Conservation (phyloP, 192 early-diverging fungal genomes). For the Haplosporangium gracile region DNA sequence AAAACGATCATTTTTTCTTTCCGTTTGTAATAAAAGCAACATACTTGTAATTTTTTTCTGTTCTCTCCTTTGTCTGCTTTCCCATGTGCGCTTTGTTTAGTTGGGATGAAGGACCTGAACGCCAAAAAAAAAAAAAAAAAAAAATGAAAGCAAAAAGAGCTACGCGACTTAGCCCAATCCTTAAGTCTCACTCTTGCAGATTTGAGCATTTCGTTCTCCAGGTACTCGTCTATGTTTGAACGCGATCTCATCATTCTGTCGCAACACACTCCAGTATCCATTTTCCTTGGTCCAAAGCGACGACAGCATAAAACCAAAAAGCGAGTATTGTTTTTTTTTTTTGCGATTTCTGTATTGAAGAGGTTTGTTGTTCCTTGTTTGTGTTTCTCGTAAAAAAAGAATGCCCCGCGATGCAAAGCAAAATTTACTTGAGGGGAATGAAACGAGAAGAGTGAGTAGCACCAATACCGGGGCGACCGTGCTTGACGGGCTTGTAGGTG, state of each 20-base stretch:
- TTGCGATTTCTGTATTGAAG: constrained; percentile 6
- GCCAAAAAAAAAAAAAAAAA: no score
- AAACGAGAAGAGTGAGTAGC: constrained; percentile 97
- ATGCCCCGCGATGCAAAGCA: not conserved
- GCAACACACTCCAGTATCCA: no score
- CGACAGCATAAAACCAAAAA: not conserved
- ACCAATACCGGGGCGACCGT: constrained; percentile 99
- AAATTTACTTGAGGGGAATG: constrained; percentile 86
- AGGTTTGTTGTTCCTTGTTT: not conserved
- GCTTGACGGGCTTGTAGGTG: constrained; percentile 99
- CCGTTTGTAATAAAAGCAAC: no score
- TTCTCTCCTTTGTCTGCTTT: no score
- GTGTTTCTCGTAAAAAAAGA: not conserved
- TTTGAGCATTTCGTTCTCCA: not conserved
- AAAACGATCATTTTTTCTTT: no score
- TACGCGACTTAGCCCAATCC: not conserved
- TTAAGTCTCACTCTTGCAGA: not conserved
- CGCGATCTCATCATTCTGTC: not conserved
- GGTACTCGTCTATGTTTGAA: not conserved
- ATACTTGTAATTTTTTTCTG: no score
- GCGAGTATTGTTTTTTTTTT: not conserved
- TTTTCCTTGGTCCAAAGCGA: not conserved
- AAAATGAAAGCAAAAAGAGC: no score
- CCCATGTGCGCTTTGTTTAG: no score
- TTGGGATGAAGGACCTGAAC: no score